Conservation (phyloP, 768 basidiomycete genomes). For the Crucibulum laeve region DNA sequence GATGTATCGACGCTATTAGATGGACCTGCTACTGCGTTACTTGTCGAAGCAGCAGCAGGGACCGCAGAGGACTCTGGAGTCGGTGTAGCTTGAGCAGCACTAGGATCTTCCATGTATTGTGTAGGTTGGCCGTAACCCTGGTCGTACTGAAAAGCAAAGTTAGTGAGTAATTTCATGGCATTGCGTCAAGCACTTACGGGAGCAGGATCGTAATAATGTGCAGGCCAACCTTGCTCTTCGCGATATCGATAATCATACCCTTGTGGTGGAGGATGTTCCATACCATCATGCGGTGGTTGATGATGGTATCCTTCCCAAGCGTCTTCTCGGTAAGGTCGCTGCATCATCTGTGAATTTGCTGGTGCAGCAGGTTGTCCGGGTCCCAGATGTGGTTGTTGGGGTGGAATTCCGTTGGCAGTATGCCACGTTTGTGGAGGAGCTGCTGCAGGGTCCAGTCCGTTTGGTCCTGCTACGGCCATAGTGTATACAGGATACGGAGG, state of each 20-base stretch:
- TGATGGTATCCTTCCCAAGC: conserved; percentile 52
- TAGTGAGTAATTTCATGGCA: background rate
- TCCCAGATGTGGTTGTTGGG: too few relatives aligned
- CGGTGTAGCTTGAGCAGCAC: conserved; percentile 13
- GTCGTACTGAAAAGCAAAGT: conserved; percentile 35
- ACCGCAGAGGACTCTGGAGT: background rate
- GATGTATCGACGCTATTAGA: conserved; percentile 25
- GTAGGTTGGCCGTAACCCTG: conserved; percentile 36
- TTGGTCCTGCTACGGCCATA: conserved; percentile 29
- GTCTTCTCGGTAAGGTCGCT: conserved; percentile 47
- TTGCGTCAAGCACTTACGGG: conserved; percentile 35
- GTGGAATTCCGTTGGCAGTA: conserved; percentile 52
- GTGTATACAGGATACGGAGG: conserved; percentile 28
- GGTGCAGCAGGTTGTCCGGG: too few relatives aligned
- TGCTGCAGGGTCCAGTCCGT: conserved; percentile 41
- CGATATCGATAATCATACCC: conserved; percentile 60
- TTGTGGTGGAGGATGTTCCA: conserved; percentile 31
- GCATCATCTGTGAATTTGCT: too few relatives aligned
- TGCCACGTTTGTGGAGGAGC: conserved; percentile 66
- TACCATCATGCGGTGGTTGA: conserved; percentile 32
- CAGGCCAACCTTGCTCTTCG: conserved; percentile 54
- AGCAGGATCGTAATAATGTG: conserved; percentile 55
- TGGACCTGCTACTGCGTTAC: conserved; percentile 31
- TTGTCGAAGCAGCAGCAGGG: background rate
- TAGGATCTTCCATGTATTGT: conserved; percentile 28